Evolutionary conservation across 2,329 filamentous ascomycete species (phyloP).

Genomic region (Botrytis elliptica): DNA sequence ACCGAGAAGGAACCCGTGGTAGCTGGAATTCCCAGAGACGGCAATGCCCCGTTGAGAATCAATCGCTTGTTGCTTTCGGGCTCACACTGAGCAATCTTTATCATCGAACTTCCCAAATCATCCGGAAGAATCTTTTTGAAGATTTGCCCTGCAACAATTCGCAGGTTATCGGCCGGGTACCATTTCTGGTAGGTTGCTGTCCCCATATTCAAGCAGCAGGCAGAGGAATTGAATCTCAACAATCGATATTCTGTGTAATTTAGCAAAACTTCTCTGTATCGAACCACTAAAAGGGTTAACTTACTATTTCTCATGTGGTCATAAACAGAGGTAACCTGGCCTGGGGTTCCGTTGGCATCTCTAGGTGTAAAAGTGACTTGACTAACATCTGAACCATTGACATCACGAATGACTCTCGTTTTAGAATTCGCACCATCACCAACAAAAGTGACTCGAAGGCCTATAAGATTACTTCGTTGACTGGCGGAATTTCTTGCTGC

Average conservation of each 20-base stretch:
- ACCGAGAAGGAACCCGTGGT: not conserved
- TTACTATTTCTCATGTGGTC: not conserved
- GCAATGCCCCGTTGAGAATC: not conserved
- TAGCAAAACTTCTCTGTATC: not conserved
- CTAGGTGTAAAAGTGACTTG: not conserved
- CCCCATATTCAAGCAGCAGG: slow-evolving; percentile 3
- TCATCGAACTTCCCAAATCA: not conserved
- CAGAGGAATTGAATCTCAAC: not conserved
- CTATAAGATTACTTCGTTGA: not conserved
- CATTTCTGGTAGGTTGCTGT: not conserved
- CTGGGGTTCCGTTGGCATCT: not conserved
- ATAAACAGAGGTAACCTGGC: not conserved
- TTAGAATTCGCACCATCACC: not conserved
- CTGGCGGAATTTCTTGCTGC: not conserved
- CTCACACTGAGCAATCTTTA: not conserved
- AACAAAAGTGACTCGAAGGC: not conserved
- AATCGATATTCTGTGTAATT: not conserved
- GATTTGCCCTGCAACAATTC: not conserved
- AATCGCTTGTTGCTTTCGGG: not conserved
- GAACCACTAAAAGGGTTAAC: too few species aligned
- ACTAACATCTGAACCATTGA: not conserved
- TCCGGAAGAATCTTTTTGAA: not conserved
- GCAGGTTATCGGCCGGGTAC: not conserved
- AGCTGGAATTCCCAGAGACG: not conserved
- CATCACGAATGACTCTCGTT: not conserved